Percentiles rank a stretch among this genome's conserved stretches.
These are phyloP conservation scores for Hygrocybe punicea DNA, from an alignment of 768 basidiomycete species.

Conservation along the genomic window DNA sequence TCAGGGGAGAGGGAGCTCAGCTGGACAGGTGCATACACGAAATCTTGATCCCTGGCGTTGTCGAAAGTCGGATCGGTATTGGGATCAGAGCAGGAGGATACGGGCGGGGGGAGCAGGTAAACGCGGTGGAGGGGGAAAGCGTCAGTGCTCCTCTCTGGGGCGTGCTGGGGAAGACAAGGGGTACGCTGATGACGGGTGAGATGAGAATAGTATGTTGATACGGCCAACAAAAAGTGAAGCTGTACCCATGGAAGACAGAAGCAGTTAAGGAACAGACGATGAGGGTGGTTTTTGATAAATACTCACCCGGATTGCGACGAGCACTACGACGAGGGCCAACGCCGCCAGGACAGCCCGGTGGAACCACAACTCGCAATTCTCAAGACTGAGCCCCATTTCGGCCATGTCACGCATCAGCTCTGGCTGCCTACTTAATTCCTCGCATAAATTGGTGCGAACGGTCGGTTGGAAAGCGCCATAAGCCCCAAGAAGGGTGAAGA, in stretches of 20 bases:
- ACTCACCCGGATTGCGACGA: conserved; percentile 67
- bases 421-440: conserved; percentile 70
- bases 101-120: conserved; percentile 52
- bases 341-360: conserved; percentile 61
- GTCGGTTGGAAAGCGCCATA: conserved; percentile 57
- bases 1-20: conserved; percentile 52
- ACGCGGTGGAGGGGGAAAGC: conserved; percentile 50
- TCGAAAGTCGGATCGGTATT: conserved; percentile 7
- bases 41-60: conserved; percentile 24
- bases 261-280: too few species aligned
- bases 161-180: conserved; percentile 14
- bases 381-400: conserved; percentile 69
- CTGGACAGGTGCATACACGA: conserved; percentile 73
- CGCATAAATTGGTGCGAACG: conserved; percentile 62
- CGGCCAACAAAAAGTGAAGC: conserved; percentile 75
- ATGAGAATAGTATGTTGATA: conserved; percentile 61
- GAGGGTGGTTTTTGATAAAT: neutral
- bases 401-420: conserved; percentile 68
- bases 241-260: conserved; percentile 23
- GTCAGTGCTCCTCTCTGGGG: conserved; percentile 16
- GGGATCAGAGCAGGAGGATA: conserved; percentile 17
- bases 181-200: conserved; percentile 44
- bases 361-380: conserved; percentile 80
- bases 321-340: conserved; percentile 54
- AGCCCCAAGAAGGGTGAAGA: conserved; percentile 53